Evolutionary conservation across 192 early-diverging fungal species (phyloP), one percentile per base, ranked within the genome.

Genomic region (Linnemannia schmuckeri): DNA sequence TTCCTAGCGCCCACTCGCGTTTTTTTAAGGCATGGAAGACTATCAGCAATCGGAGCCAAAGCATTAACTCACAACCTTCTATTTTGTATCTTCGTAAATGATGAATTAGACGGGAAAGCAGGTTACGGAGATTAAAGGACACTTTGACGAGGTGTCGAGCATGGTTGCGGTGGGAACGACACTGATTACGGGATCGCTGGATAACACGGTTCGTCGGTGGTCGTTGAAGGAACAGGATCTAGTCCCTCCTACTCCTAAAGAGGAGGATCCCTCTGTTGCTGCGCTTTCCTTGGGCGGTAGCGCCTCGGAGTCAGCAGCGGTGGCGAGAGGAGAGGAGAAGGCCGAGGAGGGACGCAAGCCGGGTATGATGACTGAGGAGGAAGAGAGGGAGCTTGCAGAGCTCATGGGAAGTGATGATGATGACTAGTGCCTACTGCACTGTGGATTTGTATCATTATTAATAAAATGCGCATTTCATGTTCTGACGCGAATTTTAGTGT

Each of bases 191-290:
- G 95, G 92, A 24, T 95, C 96, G 0, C 85, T 99, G 40, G 98
- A 99, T 85, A 91, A 93, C 30, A 97, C 98, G 2, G 85, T 99
- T 46, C 94, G 97, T 54, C 86, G 77, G 24, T 99, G 98, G 98
- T 90, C 91, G 12, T 41, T 85, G 37, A 82, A 42, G 52, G 79
- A 88, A 24, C 55, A 82, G 44, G 77, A 81, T 57, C 42, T 75
- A 2, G 41, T 78, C 33, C 30, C 76, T 3, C 33, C 70, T 17
- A 40, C 24, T 66, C 24, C 81, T 75, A 20, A 77, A 72, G 35
- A 86, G 83, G 49, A 17, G 70, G 37, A 37, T 42, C 72, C 70
- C 47, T 88, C 52, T 24, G 76, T 66, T 63, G 38, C 35, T 81
- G 20, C 55, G 24, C 74, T 63, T 79, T 52, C 57, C 2, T 33